Percentiles rank a stretch among this genome's conserved stretches.
Conservation (phyloP, 345 rosid genomes). For the Eutrema japonicum region DNA sequence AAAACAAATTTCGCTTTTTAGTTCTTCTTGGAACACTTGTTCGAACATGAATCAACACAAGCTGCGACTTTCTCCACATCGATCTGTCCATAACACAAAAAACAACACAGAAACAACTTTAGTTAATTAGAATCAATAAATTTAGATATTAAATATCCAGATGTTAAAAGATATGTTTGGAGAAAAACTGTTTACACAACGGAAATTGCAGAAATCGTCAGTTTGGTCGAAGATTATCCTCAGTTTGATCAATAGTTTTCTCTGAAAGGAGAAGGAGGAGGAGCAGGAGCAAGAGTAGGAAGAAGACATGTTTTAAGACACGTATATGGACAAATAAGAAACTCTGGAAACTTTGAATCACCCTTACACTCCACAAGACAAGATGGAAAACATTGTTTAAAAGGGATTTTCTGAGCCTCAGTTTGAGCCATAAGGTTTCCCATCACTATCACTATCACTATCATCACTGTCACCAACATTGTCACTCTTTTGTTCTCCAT, state of each 20-base stretch:
- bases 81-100: constrained; percentile 20
- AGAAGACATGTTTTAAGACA: constrained; percentile 19
- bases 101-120: background rate
- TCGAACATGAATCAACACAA: constrained; percentile 26
- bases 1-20: too few species aligned
- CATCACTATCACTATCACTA: constrained; percentile 10
- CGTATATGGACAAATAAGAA: background rate
- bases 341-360: background rate
- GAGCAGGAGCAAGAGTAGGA: background rate
- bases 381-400: background rate
- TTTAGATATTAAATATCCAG: background rate
- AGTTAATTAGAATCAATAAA: background rate
- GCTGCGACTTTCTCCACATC: constrained; percentile 14
- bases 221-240: background rate
- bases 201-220: constrained; percentile 15
- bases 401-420: background rate
- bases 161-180: background rate
- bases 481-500: constrained; percentile 10
- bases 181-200: constrained; percentile 1
- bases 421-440: constrained; percentile 4
- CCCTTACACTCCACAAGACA: constrained; percentile 2
- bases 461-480: constrained; percentile 18
- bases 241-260: background rate
- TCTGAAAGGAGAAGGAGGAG: background rate
- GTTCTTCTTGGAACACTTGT: too few species aligned